A percentile compares a stretch with the other conserved stretches of the same genome.
phyloP scores from a whole-genome alignment of 2,329 filamentous ascomycete genomes.

The Pseudocercospora pini-densiflorae region DNA sequence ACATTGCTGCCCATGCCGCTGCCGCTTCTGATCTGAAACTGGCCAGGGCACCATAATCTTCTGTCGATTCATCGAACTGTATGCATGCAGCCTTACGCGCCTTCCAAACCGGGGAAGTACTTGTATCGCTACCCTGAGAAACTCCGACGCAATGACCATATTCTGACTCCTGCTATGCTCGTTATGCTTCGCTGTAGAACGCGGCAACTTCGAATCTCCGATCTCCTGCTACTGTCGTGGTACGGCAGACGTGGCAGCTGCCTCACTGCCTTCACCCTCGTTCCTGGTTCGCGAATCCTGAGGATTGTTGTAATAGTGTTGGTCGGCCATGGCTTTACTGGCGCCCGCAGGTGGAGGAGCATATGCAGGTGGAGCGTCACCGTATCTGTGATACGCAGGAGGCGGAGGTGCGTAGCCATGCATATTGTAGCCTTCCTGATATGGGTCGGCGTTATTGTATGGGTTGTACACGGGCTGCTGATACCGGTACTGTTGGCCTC shows the following conservation, averaged over 20 bases:
- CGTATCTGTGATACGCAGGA: slow-evolving; percentile 40
- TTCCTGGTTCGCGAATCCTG: slow-evolving; percentile 19
- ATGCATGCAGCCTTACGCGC: slow-evolving; percentile 11
- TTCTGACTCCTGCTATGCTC: slow-evolving; percentile 12
- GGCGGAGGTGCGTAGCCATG: slow-evolving; percentile 39
- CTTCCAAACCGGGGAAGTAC: slow-evolving; percentile 11
- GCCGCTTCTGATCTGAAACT: slow-evolving; percentile 10
- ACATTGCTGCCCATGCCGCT: slow-evolving; percentile 5
- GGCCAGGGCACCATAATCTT: neutral
- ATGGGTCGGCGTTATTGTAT: slow-evolving; percentile 28
- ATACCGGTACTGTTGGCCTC: slow-evolving; percentile 15
- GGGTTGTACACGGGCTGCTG: slow-evolving; percentile 22
- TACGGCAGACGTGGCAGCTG: slow-evolving; percentile 17
- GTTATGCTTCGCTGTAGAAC: slow-evolving; percentile 8
- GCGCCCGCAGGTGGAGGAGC: slow-evolving; percentile 40
- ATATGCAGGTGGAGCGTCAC: slow-evolving; percentile 41
- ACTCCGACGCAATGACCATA: slow-evolving; percentile 14
- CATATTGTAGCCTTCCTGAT: slow-evolving; percentile 31
- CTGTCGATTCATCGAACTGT: slow-evolving; percentile 13
- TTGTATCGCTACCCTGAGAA: slow-evolving; percentile 14
- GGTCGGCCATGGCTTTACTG: slow-evolving; percentile 42
- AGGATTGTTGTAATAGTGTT: slow-evolving; percentile 29
- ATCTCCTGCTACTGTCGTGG: slow-evolving; percentile 14
- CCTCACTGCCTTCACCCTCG: slow-evolving; percentile 26
- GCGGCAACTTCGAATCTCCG: slow-evolving; percentile 1